Evolutionary conservation across 352 stramenopile species (phyloP).

Genomic region (Globisporangium nodosum): DNA sequence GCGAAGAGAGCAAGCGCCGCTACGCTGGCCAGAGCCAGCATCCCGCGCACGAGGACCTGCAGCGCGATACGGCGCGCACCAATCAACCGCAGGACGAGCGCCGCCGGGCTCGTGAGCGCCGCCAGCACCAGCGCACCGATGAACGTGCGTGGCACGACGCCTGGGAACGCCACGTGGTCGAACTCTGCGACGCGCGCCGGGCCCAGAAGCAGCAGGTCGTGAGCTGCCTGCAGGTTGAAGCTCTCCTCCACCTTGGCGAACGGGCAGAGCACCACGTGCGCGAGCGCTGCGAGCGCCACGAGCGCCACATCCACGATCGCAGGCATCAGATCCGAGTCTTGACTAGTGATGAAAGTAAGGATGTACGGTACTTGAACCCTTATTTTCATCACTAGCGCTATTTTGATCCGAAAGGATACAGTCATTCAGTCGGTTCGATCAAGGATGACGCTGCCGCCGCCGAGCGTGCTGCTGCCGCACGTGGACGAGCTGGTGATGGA

Average conservation of each 20-base stretch:
- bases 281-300: slow-evolving; percentile 24
- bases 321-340: not conserved
- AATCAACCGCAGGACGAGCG: slow-evolving; percentile 20
- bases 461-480: slow-evolving; percentile 59
- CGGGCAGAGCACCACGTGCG: slow-evolving; percentile 52
- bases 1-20: slow-evolving; percentile 46
- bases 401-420: not conserved
- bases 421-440: not conserved
- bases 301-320: slow-evolving; percentile 2
- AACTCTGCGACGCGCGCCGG: slow-evolving; percentile 54
- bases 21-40: slow-evolving; percentile 56
- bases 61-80: slow-evolving; percentile 42
- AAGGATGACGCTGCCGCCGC: slow-evolving; percentile 21
- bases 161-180: slow-evolving; percentile 97
- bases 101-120: slow-evolving; percentile 32
- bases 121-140: slow-evolving; percentile 78
- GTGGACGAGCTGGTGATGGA: slow-evolving; percentile 85
- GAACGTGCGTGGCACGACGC: slow-evolving; percentile 98
- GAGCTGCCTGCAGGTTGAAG: slow-evolving; percentile 97
- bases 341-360: not conserved
- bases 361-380: too few species aligned
- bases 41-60: slow-evolving; percentile 54
- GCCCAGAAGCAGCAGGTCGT: slow-evolving; percentile 92
- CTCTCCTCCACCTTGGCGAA: slow-evolving; percentile 96
- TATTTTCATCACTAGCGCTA: not conserved